Evolutionary conservation across 768 basidiomycete species (phyloP).

Genomic region (Lactarius vividus): DNA sequence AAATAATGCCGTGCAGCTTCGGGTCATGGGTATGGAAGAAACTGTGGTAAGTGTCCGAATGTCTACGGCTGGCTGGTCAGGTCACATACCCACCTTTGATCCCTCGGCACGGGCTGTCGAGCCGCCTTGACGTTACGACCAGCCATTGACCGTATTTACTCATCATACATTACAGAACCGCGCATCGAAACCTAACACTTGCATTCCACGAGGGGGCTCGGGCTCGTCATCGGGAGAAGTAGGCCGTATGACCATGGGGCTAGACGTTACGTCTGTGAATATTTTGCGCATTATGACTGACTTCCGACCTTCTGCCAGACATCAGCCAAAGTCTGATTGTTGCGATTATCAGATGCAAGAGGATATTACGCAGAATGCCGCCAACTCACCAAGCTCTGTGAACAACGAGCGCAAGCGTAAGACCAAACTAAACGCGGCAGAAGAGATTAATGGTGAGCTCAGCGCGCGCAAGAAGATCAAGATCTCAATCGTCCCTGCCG

Average conservation of each 20-base stretch:
- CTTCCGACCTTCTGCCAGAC: neutral
- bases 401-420: slow-evolving; percentile 38
- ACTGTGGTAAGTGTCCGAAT: slow-evolving; percentile 41
- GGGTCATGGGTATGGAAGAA: slow-evolving; percentile 57
- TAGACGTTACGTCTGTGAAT: neutral
- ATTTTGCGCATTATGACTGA: neutral
- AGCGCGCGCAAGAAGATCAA: slow-evolving; percentile 60
- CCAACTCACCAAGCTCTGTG: slow-evolving; percentile 22
- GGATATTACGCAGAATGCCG: slow-evolving; percentile 34
- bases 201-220: neutral
- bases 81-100: neutral
- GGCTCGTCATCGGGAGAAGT: neutral
- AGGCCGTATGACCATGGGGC: neutral
- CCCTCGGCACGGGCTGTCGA: neutral
- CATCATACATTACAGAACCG: slow-evolving; percentile 15
- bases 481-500: slow-evolving; percentile 63
- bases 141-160: neutral
- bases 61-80: neutral
- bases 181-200: slow-evolving; percentile 12
- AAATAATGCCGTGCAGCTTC: slow-evolving; percentile 54
- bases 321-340: neutral
- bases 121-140: neutral
- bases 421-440: slow-evolving; percentile 26
- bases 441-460: slow-evolving; percentile 29
- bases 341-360: slow-evolving; percentile 41